Conservation (phyloP, 768 basidiomycete genomes). For the Suillus cothurnatus region DNA sequence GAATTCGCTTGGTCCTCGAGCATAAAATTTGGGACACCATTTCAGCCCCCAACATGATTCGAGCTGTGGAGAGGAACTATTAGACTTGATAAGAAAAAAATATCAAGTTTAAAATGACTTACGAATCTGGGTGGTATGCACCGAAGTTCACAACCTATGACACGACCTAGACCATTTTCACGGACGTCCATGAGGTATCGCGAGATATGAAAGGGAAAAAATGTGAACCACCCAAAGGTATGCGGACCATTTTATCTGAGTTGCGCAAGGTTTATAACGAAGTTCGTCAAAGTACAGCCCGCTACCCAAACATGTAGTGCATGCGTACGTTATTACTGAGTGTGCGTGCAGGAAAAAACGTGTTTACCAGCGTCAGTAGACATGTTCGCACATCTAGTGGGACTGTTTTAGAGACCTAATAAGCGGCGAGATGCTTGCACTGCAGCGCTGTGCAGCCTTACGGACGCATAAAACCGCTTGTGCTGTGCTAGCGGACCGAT, state of each 20-base stretch:
- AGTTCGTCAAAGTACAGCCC: slow-evolving; percentile 29
- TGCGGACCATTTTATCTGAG: slow-evolving; percentile 16
- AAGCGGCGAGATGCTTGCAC: slow-evolving; percentile 14
- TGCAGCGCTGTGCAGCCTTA: slow-evolving; percentile 22
- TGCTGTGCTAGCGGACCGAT: slow-evolving; percentile 9
- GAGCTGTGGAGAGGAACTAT: slow-evolving; percentile 20
- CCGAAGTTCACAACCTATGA: slow-evolving; percentile 33
- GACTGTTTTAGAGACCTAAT: slow-evolving; percentile 10
- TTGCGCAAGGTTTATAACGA: slow-evolving; percentile 26
- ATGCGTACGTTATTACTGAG: slow-evolving; percentile 21
- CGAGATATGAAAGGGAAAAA: slow-evolving; percentile 14
- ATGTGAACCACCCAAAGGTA: slow-evolving; percentile 18
- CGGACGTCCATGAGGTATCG: slow-evolving; percentile 16
- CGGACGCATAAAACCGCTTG: background rate
- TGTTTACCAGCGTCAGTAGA: slow-evolving; percentile 19
- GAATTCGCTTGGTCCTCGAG: slow-evolving; percentile 26
- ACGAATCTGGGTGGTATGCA: slow-evolving; percentile 31
- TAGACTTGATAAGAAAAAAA: background rate
- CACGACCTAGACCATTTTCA: slow-evolving; percentile 23
- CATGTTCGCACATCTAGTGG: slow-evolving; percentile 14
- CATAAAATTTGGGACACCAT: slow-evolving; percentile 25
- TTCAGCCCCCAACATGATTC: slow-evolving; percentile 35
- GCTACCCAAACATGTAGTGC: slow-evolving; percentile 2
- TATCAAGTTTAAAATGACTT: slow-evolving; percentile 14
- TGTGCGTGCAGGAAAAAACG: slow-evolving; percentile 27